Conservation (phyloP, 768 basidiomycete species). For the Amanita rubescens region DNA sequence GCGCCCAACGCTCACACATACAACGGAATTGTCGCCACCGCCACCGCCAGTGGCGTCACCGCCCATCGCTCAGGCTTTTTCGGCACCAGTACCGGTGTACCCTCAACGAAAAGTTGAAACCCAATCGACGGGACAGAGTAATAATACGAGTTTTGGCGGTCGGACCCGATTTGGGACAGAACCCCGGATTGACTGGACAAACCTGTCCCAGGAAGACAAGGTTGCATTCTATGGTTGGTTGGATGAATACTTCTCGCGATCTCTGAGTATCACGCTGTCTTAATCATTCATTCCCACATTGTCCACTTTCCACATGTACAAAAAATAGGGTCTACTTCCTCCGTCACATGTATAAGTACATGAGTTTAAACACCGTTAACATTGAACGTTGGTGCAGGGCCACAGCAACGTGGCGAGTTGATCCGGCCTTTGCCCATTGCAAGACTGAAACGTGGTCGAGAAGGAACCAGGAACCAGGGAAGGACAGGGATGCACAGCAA, state of each 20-base stretch:
- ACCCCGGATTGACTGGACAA: conserved; percentile 54
- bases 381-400: background rate
- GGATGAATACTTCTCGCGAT: conserved; percentile 68
- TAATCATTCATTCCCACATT: background rate
- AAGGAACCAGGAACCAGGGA: background rate
- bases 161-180: conserved; percentile 5
- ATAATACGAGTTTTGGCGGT: background rate
- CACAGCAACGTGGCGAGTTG: background rate
- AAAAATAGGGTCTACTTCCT: background rate
- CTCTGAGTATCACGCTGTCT: conserved; percentile 18
- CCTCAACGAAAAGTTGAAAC: background rate
- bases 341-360: background rate
- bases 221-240: conserved; percentile 70
- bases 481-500: background rate
- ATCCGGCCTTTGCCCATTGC: background rate
- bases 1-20: conserved; percentile 19
- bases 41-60: background rate
- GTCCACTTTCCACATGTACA: background rate
- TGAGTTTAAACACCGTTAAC: background rate
- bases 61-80: conserved; percentile 1
- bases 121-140: conserved; percentile 3
- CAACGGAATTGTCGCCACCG: conserved; percentile 3
- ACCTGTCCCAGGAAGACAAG: conserved; percentile 62
- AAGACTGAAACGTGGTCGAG: background rate
- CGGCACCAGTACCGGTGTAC: background rate